Base-by-base conservation (phyloP, 2,329 filamentous ascomycete genomes). In the Tolypocladium paradoxum region DNA sequence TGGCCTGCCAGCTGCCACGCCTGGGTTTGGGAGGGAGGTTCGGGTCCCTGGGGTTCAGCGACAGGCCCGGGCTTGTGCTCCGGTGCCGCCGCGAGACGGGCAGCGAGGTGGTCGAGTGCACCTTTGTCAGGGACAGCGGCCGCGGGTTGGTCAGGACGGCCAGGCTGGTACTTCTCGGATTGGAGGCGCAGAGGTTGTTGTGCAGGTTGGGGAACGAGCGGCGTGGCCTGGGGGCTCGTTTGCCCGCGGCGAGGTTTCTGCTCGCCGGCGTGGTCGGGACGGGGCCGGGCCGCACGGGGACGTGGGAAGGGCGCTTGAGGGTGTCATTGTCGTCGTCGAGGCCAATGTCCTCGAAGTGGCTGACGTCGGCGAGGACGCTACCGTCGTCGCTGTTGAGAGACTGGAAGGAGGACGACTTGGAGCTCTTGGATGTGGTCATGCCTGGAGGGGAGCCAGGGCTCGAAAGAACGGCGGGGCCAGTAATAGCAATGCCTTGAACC, bases 341-440 rank as follows among this genome's bases (percentile, higher is more conserved):
- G 14, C 87, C 89, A 66, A 96, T 96, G 59, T 96, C 92, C 68
- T 97, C 92, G 63, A 96, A 96, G 67, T 96, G 84, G 58, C 83
- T 84, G 54, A 86, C 81, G 64, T 95, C 88, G 51, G 83, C 78
- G 47, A 88, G 73, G 50, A 83, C 78, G 60, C 78, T 81, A 63
- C 85, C 83, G 61, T 88, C 87, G 62, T 90, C 86, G 62, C 84
- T 86, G 56, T 81, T 84, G 53, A 87, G 84, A 37, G 90, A 95
- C 61, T 85, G 86, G 63, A 92, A 87, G 49, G 90, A 95, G 6
- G 89, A 95, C 31, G 90, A 90, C 70, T 93, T 95, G 59, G 89
- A 95, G 57, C 89, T 93, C 70, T 92, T 95, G 56, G 89, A 95
- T 60, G 75, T 71, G 49, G 87, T 89, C 72, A 95, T 83, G 63